Evolutionary conservation across 208 protist species (phyloP), one percentile per base, ranked within the genome.

Genomic region (Trypanosoma avium): DNA sequence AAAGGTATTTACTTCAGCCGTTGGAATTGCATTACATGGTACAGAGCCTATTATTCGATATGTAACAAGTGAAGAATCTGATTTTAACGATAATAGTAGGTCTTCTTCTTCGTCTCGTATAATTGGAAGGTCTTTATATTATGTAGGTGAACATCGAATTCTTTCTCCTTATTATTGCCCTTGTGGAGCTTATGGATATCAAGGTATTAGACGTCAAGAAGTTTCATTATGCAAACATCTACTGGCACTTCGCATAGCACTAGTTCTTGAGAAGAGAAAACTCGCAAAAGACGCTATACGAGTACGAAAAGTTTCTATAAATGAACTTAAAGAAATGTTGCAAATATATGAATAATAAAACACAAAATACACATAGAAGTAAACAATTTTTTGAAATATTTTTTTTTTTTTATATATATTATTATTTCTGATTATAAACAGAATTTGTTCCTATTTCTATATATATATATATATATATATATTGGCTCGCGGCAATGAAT

Each of bases 171-270:
- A 82, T 42, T 95, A 84, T 65, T 95, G 89, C 53, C 81, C 84
- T 4, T 95, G 89, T 48, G 80, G 79, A 21, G 85, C 89, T 4
- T 95, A 95, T 61, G 73, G 71, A 9, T 93, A 83, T 54, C 76
- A 87, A 56, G 79, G 81, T 17, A 81, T 95, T 46, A 81, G 82
- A 38, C 75, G 86, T 6, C 73, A 88, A 40, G 84, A 92, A 10
- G 70, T 79, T 59, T 92, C 74, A 71, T 79, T 77, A 50, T 95
- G 89, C 64, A 95, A 95, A 64, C 89, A 95, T 59, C 60, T 92
- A 24, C 79, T 95, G 15, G 89, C 89, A 5, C 72, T 95, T 21
- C 81, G 82, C 32, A 63, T 95, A 21, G 81, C 74, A 7, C 63
- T 92, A 27, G 24, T 75, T 7, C 48, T 95, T 10, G 81, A 93